Percentiles rank a stretch among this genome's conserved stretches.
These are phyloP conservation scores for Akanthomyces dipterigenus DNA, from an alignment of 2,329 filamentous ascomycete genomes.

Conservation along the genomic window DNA sequence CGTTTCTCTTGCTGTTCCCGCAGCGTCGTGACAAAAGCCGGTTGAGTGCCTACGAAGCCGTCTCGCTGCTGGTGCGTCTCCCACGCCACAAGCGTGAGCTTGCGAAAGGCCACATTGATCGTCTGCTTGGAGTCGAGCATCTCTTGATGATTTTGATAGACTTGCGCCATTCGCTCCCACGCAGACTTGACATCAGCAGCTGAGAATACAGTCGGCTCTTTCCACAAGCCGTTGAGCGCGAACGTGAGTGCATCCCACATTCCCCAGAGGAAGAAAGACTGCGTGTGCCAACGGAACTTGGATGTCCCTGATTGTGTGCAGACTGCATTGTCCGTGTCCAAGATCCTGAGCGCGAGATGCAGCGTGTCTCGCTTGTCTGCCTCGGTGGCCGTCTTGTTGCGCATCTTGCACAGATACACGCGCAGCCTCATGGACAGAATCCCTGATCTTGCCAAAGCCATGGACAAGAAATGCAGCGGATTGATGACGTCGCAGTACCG, in stretches of 20 bases:
- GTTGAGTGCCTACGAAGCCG: conserved; percentile 11
- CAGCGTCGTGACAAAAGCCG: conserved; percentile 19
- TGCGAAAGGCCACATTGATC: conserved; percentile 23
- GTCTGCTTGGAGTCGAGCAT: conserved; percentile 21
- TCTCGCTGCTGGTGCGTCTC: conserved; percentile 15
- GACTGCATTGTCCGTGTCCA: conserved; percentile 27
- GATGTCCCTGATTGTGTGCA: conserved; percentile 19
- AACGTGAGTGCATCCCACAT: conserved; percentile 26
- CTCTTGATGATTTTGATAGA: conserved; percentile 24
- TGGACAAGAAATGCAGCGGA: conserved; percentile 29
- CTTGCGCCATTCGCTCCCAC: conserved; percentile 21
- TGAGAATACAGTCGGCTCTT: conserved; percentile 16
- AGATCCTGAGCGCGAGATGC: conserved; percentile 30
- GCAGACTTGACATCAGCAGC: conserved; percentile 13
- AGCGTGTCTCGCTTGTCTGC: conserved; percentile 20
- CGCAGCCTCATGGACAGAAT: conserved; percentile 21
- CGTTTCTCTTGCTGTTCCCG: neutral
- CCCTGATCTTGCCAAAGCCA: conserved; percentile 21
- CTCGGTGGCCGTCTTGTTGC: conserved; percentile 21
- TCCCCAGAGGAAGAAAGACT: conserved; percentile 28
- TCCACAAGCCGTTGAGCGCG: conserved; percentile 22
- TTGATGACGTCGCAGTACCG: conserved; percentile 37
- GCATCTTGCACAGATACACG: conserved; percentile 17
- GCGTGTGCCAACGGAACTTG: conserved; percentile 26
- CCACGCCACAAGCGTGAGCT: conserved; percentile 28